phyloP scores from a whole-genome alignment of 345 rosid species.

The Isatis tinctoria region DNA sequence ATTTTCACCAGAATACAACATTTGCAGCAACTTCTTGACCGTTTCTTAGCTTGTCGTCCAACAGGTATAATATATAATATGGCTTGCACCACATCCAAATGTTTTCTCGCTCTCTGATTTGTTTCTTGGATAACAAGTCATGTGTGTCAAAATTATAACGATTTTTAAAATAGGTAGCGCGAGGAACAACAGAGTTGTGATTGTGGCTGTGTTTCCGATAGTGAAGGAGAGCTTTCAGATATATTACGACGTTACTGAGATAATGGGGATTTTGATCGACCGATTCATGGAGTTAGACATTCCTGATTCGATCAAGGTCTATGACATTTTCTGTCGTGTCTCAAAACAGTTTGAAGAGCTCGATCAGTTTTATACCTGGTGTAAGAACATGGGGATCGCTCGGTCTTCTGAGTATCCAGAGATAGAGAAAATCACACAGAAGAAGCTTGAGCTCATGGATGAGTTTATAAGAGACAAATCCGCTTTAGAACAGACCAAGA shows the following conservation, averaged over 20 bases:
- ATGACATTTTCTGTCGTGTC: conserved; percentile 56
- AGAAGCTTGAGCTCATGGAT: conserved; percentile 79
- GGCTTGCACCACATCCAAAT: neutral
- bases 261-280: conserved; percentile 55
- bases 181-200: conserved; percentile 59
- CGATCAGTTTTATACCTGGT: conserved; percentile 61
- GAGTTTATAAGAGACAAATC: conserved; percentile 74
- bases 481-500: conserved; percentile 34
- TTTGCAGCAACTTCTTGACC: conserved; percentile 75
- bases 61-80: conserved; percentile 49
- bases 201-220: conserved; percentile 64
- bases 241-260: conserved; percentile 63
- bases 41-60: conserved; percentile 81
- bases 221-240: conserved; percentile 78
- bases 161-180: conserved; percentile 49
- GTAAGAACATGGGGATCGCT: conserved; percentile 61
- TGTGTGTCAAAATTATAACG: no score
- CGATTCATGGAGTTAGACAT: conserved; percentile 73
- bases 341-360: conserved; percentile 74
- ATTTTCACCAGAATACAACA: conserved; percentile 59
- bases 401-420: conserved; percentile 80
- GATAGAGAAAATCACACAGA: conserved; percentile 65
- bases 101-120: neutral
- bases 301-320: conserved; percentile 55
- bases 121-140: neutral